phyloP scores from a whole-genome alignment of 768 basidiomycete species.

The Xanthoconium purpureum region DNA sequence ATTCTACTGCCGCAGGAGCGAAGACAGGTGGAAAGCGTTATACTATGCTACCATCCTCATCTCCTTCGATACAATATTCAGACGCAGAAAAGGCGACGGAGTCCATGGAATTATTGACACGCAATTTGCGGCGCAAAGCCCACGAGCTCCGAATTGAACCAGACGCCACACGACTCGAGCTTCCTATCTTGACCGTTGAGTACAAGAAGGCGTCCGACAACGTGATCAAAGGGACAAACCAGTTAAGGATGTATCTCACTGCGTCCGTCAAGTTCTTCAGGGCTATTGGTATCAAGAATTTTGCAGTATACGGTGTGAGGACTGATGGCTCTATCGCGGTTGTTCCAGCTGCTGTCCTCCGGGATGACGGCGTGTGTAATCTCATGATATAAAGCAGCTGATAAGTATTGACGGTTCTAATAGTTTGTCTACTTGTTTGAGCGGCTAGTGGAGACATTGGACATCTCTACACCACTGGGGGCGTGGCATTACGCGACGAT shows the following conservation, averaged over 20 bases:
- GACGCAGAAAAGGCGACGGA: neutral
- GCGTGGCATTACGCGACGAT: constrained; percentile 11
- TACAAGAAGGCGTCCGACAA: neutral
- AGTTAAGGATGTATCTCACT: constrained; percentile 7
- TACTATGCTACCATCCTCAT: neutral
- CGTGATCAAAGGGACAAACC: constrained; percentile 1
- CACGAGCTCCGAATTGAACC: neutral
- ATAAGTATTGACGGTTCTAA: neutral
- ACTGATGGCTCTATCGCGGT: constrained; percentile 1
- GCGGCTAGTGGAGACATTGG: neutral
- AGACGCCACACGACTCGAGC: neutral
- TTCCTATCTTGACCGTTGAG: constrained; percentile 6
- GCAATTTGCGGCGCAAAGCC: too few species aligned
- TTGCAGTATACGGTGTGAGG: constrained; percentile 5
- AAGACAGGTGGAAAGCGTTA: neutral
- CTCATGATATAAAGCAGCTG: too few species aligned
- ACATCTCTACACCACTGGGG: constrained; percentile 4
- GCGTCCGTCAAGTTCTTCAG: constrained; percentile 7
- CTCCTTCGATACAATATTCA: neutral
- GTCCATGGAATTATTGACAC: too few species aligned
- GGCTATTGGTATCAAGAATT: neutral
- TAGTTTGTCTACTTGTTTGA: constrained; percentile 7
- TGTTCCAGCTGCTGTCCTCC: neutral
- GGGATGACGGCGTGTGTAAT: neutral
- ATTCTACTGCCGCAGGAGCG: neutral